A percentile compares a stretch with the other conserved stretches of the same genome.
These are phyloP conservation scores for Cercospora sojina DNA, from an alignment of 2,329 filamentous ascomycete species.

Conservation along the genomic window DNA sequence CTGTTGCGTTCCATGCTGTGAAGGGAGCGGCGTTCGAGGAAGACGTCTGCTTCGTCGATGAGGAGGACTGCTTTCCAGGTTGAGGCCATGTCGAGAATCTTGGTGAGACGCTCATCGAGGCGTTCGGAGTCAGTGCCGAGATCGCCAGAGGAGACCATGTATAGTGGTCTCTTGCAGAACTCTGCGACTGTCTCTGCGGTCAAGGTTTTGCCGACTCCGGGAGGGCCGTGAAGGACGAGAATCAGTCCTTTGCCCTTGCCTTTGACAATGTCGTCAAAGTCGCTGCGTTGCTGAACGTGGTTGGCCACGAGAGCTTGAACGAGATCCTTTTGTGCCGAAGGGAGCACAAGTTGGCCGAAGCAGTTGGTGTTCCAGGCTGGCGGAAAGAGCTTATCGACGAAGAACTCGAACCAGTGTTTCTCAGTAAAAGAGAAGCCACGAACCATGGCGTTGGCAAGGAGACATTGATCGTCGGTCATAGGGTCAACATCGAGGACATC, in stretches of 20 bases:
- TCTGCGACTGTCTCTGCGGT: slow-evolving; percentile 44
- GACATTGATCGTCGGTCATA: slow-evolving; percentile 32
- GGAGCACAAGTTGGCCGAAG: slow-evolving; percentile 38
- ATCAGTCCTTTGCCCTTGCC: slow-evolving; percentile 44
- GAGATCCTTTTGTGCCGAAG: slow-evolving; percentile 35
- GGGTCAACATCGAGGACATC: slow-evolving; percentile 28
- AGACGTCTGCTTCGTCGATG: slow-evolving; percentile 81
- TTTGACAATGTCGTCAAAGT: slow-evolving; percentile 37
- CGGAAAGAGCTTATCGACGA: slow-evolving; percentile 36
- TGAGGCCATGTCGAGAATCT: slow-evolving; percentile 76
- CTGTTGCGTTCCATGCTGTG: slow-evolving; percentile 81
- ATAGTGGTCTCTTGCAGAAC: slow-evolving; percentile 45
- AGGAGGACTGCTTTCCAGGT: slow-evolving; percentile 85
- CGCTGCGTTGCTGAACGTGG: slow-evolving; percentile 30
- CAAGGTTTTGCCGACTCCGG: slow-evolving; percentile 44
- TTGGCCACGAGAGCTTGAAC: slow-evolving; percentile 38
- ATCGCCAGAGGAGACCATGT: slow-evolving; percentile 37
- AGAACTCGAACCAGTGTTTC: slow-evolving; percentile 41
- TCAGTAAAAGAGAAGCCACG: slow-evolving; percentile 39
- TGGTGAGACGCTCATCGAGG: slow-evolving; percentile 38
- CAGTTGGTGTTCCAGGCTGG: slow-evolving; percentile 36
- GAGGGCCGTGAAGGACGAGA: slow-evolving; percentile 41
- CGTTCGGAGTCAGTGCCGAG: slow-evolving; percentile 49
- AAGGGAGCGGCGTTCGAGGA: slow-evolving; percentile 76
- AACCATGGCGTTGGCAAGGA: slow-evolving; percentile 37